Evolutionary conservation across 1,284 basidiomycete species (phyloP).

Genomic region (Cronartium quercuum): DNA sequence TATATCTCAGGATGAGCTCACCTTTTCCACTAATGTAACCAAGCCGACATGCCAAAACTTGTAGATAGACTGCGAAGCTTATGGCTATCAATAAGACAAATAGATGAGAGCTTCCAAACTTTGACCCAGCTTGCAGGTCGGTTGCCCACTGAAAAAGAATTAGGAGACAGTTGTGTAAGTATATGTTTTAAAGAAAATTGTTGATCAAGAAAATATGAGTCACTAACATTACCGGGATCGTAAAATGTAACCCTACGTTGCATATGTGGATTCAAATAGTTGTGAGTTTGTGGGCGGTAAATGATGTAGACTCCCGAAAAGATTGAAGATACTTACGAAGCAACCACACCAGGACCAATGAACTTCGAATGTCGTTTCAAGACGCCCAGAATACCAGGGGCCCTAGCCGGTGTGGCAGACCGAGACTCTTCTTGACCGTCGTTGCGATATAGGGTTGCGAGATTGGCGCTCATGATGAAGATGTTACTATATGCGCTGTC

Average conservation of each 20-base stretch:
- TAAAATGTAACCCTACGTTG: neutral
- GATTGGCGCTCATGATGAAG: neutral
- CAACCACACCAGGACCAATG: slow-evolving; percentile 26
- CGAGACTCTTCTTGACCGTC: neutral
- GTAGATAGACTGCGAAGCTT: slow-evolving; percentile 17
- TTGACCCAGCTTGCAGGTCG: slow-evolving; percentile 20
- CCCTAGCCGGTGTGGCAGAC: neutral
- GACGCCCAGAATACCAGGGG: slow-evolving; percentile 3
- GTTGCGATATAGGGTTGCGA: neutral
- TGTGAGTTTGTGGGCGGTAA: too few relatives aligned
- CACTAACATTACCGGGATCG: slow-evolving; percentile 34
- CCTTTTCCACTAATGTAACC: slow-evolving; percentile 33
- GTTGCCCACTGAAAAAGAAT: slow-evolving; percentile 30
- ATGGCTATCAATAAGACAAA: slow-evolving; percentile 12
- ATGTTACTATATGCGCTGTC: too few relatives aligned
- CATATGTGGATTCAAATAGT: neutral
- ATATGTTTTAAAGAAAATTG: neutral
- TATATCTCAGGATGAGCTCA: neutral
- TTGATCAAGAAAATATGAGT: neutral
- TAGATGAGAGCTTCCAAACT: slow-evolving; percentile 19
- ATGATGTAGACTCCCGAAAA: neutral
- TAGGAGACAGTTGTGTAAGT: neutral
- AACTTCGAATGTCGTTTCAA: slow-evolving; percentile 24
- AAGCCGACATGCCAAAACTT: slow-evolving; percentile 21
- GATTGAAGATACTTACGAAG: slow-evolving; percentile 5